A percentile compares a stretch with the other conserved stretches of the same genome.
Evolutionary conservation across 192 early-diverging fungal genomes (phyloP).

Genomic region (Chytriomyces sp.): DNA sequence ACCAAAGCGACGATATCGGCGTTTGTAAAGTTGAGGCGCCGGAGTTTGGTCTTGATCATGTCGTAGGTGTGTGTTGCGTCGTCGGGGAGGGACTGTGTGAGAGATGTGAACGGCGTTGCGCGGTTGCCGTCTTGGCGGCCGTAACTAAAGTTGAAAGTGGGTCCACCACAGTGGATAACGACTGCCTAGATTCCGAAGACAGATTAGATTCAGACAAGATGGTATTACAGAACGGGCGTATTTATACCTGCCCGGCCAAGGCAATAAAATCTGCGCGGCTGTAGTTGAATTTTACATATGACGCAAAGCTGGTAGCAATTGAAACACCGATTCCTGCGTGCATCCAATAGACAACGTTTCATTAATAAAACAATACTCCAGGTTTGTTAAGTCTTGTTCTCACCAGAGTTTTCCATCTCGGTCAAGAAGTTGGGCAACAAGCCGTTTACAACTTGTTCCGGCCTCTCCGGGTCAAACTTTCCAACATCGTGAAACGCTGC

Average conservation of each 20-base stretch:
- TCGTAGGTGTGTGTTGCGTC: background rate
- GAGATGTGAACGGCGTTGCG: background rate
- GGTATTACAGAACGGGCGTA: too few species aligned
- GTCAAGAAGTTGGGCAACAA: slow-evolving; percentile 10
- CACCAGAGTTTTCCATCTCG: slow-evolving; percentile 16
- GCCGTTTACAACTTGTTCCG: slow-evolving; percentile 9
- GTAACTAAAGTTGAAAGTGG: slow-evolving; percentile 14
- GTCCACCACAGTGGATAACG: slow-evolving; percentile 42
- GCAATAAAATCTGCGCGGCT: slow-evolving; percentile 35
- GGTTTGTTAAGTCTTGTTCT: too few species aligned
- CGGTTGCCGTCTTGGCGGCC: slow-evolving; percentile 28
- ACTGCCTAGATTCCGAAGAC: background rate
- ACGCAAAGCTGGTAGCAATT: slow-evolving; percentile 14
- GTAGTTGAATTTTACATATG: background rate
- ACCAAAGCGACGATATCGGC: slow-evolving; percentile 37
- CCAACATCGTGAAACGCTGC: slow-evolving; percentile 44
- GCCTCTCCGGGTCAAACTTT: slow-evolving; percentile 25
- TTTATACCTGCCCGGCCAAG: slow-evolving; percentile 17
- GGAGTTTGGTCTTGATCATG: slow-evolving; percentile 1
- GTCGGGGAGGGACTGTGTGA: background rate
- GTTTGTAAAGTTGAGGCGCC: slow-evolving; percentile 28
- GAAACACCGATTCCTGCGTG: slow-evolving; percentile 9
- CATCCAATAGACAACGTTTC: too few species aligned
- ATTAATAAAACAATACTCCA: too few species aligned
- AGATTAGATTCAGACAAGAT: too few species aligned